A percentile compares a stretch with the other conserved stretches of the same genome.
Evolutionary conservation across 2,329 filamentous ascomycete genomes (phyloP).

Genomic region (Talaromyces islandicus): DNA sequence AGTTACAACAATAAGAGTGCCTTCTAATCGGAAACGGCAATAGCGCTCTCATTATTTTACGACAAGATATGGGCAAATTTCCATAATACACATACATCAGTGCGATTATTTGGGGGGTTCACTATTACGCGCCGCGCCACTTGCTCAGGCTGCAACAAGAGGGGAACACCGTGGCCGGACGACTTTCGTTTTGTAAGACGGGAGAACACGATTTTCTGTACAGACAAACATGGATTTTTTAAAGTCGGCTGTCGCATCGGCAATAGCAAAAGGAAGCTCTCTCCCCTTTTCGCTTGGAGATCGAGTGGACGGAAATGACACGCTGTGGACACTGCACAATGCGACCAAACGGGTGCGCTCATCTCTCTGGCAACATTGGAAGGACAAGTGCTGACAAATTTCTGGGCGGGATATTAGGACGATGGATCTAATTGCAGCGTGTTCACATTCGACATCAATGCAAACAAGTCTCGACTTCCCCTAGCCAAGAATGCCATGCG

Average conservation of each 20-base stretch:
- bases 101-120: neutral
- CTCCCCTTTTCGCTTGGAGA: conserved; percentile 93
- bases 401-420: conserved; percentile 53
- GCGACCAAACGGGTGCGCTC: conserved; percentile 73
- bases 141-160: neutral
- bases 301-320: conserved; percentile 83
- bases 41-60: neutral
- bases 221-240: conserved; percentile 81
- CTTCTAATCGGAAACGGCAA: neutral
- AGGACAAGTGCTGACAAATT: neutral
- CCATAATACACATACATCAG: neutral
- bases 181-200: neutral
- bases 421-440: conserved; percentile 93
- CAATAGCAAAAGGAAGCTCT: conserved; percentile 88
- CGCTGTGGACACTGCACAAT: conserved; percentile 95
- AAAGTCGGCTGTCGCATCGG: conserved; percentile 94
- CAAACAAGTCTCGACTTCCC: conserved; percentile 74
- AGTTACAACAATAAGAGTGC: neutral
- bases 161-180: neutral
- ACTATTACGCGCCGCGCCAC: neutral
- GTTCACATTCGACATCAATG: conserved; percentile 84
- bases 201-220: neutral
- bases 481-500: conserved; percentile 90
- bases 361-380: neutral
- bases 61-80: neutral